phyloP scores from a whole-genome alignment of 2,329 filamentous ascomycete genomes.

The Herpotrichia juniperi region DNA sequence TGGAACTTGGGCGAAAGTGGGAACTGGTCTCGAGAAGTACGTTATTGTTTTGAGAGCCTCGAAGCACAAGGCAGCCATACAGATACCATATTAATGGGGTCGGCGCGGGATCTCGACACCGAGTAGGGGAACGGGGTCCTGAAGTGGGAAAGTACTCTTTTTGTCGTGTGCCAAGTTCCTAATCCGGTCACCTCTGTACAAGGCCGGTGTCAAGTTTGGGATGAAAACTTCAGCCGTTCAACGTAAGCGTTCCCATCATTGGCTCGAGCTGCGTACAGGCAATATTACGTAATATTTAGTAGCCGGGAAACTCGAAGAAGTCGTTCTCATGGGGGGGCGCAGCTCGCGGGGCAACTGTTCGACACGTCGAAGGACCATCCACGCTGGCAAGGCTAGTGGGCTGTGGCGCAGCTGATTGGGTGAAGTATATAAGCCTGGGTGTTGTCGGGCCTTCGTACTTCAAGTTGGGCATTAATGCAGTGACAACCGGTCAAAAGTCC shows the following conservation, averaged over 20 bases:
- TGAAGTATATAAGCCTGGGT: slow-evolving; percentile 20
- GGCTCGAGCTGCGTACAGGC: neutral
- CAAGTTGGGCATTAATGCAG: slow-evolving; percentile 19
- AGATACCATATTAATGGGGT: neutral
- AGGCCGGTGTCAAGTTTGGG: slow-evolving; percentile 13
- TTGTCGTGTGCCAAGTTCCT: neutral
- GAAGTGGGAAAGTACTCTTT: neutral
- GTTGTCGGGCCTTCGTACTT: slow-evolving; percentile 23
- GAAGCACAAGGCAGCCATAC: slow-evolving; percentile 6
- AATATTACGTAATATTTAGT: neutral
- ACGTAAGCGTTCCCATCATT: slow-evolving; percentile 3
- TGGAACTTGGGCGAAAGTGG: neutral
- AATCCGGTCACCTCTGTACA: slow-evolving; percentile 5
- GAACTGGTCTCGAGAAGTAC: slow-evolving; percentile 10
- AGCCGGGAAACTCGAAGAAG: slow-evolving; percentile 1
- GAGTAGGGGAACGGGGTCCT: slow-evolving; percentile 14
- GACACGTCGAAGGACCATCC: slow-evolving; percentile 18
- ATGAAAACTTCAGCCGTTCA: neutral
- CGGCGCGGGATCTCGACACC: neutral
- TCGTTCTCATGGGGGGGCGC: slow-evolving; percentile 10
- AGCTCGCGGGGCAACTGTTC: neutral
- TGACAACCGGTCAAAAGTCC: slow-evolving; percentile 4
- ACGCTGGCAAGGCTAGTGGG: slow-evolving; percentile 10
- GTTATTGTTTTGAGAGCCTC: neutral
- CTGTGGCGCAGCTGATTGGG: slow-evolving; percentile 30